These are phyloP conservation scores for Aphanocladium album DNA, from an alignment of 2,329 filamentous ascomycete species.

Conservation along the genomic window DNA sequence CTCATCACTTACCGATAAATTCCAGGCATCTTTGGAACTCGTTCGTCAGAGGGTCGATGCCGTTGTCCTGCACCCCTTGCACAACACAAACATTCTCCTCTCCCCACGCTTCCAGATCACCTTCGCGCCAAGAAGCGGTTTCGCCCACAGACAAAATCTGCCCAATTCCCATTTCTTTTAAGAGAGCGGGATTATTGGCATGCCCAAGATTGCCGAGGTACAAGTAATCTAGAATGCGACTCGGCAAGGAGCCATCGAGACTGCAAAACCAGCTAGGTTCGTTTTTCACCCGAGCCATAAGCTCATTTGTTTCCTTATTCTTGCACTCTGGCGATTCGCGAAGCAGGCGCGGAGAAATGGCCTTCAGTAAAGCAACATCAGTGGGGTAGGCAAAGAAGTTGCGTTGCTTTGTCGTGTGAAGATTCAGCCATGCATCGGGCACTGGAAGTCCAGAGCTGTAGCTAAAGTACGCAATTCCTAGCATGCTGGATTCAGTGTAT, in stretches of 20 bases:
- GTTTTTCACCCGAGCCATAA: slow-evolving; percentile 46
- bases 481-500: slow-evolving; percentile 88
- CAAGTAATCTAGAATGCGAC: slow-evolving; percentile 85
- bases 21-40: slow-evolving; percentile 82
- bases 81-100: slow-evolving; percentile 73
- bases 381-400: slow-evolving; percentile 97
- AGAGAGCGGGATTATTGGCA: slow-evolving; percentile 84
- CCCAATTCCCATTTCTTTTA: slow-evolving; percentile 73
- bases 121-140: slow-evolving; percentile 72
- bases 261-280: slow-evolving; percentile 76
- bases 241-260: slow-evolving; percentile 87
- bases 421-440: slow-evolving; percentile 78
- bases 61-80: slow-evolving; percentile 90
- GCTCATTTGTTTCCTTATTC: slow-evolving; percentile 47
- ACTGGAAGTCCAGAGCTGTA: slow-evolving; percentile 79
- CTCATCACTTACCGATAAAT: slow-evolving; percentile 72
- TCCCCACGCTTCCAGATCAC: slow-evolving; percentile 68
- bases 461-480: slow-evolving; percentile 88
- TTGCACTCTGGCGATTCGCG: slow-evolving; percentile 57
- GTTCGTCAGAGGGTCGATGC: slow-evolving; percentile 82
- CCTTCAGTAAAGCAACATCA: slow-evolving; percentile 76
- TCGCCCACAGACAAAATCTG: slow-evolving; percentile 93
- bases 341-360: slow-evolving; percentile 71
- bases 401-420: slow-evolving; percentile 74
- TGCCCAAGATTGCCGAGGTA: slow-evolving; percentile 92